Base-by-base conservation (phyloP, 306 rosid species). In the Pachyrhizus erosus region DNA sequence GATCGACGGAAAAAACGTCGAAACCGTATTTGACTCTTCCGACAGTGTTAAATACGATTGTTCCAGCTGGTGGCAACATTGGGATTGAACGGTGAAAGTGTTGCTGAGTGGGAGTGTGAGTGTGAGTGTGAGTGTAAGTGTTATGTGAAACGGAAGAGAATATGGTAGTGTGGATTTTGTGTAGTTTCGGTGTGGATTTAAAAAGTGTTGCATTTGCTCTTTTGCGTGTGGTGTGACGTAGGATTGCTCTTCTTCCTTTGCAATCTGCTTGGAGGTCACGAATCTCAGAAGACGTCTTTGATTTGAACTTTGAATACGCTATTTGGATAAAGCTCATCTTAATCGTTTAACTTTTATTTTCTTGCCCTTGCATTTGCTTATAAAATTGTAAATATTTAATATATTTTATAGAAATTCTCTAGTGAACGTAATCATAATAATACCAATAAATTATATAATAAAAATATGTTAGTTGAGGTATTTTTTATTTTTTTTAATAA, bases 21-120 rank as follows among this genome's bases (percentile, higher is more conserved):
- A 95, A 95, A 77, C 97, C 98, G 75, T 91, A 95, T 37, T 90
- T 77, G 51, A 80, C 0, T 31, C 93, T 80, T 46, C 94, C 98
- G 0, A 93, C 76, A 27, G 93, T 86, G 83, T 84, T 73, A 90
- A 91, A 93, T 40, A 89, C 76, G 48, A 95, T 60, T 64, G 94
- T 87, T 43, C 96, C 97, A 2, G 84, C 49, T 8, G 88, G 89
- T 13, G 84, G 77, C 2, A 75, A 76, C 91, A 83, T 92, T 34
- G 83, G 2, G 1, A 15, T 0, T 23, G 46, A 21, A 27, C 3
- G 3, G 84, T 54, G 18, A 4, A 5, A 31, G 65, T 37, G 42
- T 0, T 6, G 3, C 0, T 6, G 42, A 0, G 9, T 15, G 40
- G 34, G 7, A 77, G 76, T 51, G 78, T 18, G n/a, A n/a, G n/a